Evolutionary conservation across 805 yeast genomes (phyloP).

Genomic region (Teunomyces lycoperdinae): DNA sequence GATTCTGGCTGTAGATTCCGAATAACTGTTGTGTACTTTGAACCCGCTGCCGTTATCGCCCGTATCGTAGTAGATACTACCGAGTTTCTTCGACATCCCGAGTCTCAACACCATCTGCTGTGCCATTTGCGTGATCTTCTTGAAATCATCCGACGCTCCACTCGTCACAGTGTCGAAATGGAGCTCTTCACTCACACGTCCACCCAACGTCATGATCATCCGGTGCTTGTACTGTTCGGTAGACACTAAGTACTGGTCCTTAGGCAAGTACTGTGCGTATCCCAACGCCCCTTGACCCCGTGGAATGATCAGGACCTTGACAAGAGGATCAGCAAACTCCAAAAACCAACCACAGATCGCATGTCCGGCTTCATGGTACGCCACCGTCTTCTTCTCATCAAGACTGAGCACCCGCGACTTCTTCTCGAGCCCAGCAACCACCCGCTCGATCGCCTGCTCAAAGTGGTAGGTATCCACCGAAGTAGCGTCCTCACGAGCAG

Average conservation of each 20-base stretch:
- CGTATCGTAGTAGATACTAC: constrained; percentile 56
- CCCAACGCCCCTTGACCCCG: constrained; percentile 94
- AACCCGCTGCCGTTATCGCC: constrained; percentile 45
- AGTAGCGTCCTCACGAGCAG: constrained; percentile 73
- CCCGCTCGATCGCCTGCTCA: constrained; percentile 91
- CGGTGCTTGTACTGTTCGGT: constrained; percentile 75
- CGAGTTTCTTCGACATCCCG: constrained; percentile 85
- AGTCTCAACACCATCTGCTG: constrained; percentile 82
- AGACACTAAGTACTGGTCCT: constrained; percentile 77
- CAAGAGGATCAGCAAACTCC: constrained; percentile 82
- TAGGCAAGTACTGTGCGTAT: constrained; percentile 93
- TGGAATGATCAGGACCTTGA: constrained; percentile 92
- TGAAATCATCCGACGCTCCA: constrained; percentile 92
- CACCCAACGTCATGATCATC: constrained; percentile 94
- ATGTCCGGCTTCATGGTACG: constrained; percentile 96
- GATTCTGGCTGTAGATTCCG: constrained; percentile 64
- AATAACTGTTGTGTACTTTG: constrained; percentile 58
- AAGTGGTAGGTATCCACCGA: constrained; percentile 69
- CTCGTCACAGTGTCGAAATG: constrained; percentile 85
- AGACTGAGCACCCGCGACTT: constrained; percentile 75
- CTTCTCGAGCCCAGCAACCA: constrained; percentile 90
- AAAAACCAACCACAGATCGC: constrained; percentile 95
- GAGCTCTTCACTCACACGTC: constrained; percentile 86
- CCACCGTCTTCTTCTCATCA: constrained; percentile 81
- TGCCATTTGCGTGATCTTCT: constrained; percentile 86